Conservation (phyloP, 1,284 basidiomycete genomes). For the Microbotryum violaceum region DNA sequence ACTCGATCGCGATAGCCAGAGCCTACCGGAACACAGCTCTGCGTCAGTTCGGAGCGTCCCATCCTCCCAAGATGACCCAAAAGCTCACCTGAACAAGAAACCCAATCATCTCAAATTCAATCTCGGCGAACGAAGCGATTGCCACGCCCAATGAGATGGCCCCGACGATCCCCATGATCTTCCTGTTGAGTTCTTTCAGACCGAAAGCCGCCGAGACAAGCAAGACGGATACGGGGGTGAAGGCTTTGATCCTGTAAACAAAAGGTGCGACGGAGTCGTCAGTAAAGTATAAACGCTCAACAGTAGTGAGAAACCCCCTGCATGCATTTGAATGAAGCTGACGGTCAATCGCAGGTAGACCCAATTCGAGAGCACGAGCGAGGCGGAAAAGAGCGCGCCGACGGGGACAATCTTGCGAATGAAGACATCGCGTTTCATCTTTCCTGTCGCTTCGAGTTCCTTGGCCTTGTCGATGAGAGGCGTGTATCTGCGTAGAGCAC, state of each 20-base stretch:
- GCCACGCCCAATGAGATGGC: constrained; percentile 28
- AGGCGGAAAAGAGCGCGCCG: constrained; percentile 82
- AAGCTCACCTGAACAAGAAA: constrained; percentile 52
- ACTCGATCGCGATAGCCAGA: constrained; percentile 58
- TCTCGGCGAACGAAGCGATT: constrained; percentile 59
- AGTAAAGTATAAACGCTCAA: constrained; percentile 7
- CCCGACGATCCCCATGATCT: constrained; percentile 18
- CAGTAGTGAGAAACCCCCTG: constrained; percentile 41
- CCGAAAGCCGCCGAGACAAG: constrained; percentile 87
- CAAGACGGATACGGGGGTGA: constrained; percentile 91
- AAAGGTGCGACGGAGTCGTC: background rate
- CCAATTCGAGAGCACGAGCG: constrained; percentile 85
- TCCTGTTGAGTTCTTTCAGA: constrained; percentile 63
- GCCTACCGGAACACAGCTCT: constrained; percentile 32
- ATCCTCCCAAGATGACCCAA: background rate
- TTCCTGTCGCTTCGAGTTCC: constrained; percentile 64
- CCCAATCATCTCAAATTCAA: constrained; percentile 74
- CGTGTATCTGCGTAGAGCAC: constrained; percentile 80
- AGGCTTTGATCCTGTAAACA: constrained; percentile 55
- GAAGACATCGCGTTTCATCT: constrained; percentile 59
- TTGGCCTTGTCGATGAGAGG: constrained; percentile 78
- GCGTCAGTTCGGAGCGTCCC: too few species aligned
- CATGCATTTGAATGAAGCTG: constrained; percentile 96
- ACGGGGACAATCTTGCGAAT: constrained; percentile 85
- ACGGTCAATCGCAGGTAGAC: constrained; percentile 88